These are phyloP conservation scores for Poterioochromonas sp. DNA, from an alignment of 352 stramenopile genomes.

Conservation along the genomic window DNA sequence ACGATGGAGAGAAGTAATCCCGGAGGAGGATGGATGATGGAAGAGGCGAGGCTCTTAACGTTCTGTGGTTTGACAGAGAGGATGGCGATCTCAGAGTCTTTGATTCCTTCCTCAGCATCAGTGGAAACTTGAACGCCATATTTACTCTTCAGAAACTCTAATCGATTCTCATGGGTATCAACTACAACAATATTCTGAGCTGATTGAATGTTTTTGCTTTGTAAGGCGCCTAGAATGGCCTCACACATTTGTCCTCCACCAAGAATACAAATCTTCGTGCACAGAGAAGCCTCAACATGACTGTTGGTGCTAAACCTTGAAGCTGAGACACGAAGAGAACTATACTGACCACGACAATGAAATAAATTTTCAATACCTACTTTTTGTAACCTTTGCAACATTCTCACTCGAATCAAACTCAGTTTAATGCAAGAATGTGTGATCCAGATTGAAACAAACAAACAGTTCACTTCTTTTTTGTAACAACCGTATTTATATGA, in stretches of 20 bases:
- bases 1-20: constrained; percentile 66
- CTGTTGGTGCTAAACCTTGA: no score
- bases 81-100: constrained; percentile 75
- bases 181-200: constrained; percentile 62
- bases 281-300: no score
- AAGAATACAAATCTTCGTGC: constrained; percentile 48
- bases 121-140: constrained; percentile 30
- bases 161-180: constrained; percentile 50
- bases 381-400: no score
- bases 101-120: constrained; percentile 18
- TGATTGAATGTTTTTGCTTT: constrained; percentile 57
- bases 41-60: constrained; percentile 54
- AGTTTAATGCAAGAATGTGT: no score
- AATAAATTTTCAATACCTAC: no score
- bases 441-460: no score
- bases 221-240: constrained; percentile 65
- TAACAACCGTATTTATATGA: no score
- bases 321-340: no score
- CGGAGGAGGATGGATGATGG: constrained; percentile 48
- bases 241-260: constrained; percentile 77
- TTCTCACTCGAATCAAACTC: no score
- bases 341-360: no score
- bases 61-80: constrained; percentile 89
- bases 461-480: no score
- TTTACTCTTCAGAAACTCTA: constrained; percentile 35